These are phyloP conservation scores for Nitzschia putrida DNA, from an alignment of 108 stramenopile species.

Conservation along the genomic window DNA sequence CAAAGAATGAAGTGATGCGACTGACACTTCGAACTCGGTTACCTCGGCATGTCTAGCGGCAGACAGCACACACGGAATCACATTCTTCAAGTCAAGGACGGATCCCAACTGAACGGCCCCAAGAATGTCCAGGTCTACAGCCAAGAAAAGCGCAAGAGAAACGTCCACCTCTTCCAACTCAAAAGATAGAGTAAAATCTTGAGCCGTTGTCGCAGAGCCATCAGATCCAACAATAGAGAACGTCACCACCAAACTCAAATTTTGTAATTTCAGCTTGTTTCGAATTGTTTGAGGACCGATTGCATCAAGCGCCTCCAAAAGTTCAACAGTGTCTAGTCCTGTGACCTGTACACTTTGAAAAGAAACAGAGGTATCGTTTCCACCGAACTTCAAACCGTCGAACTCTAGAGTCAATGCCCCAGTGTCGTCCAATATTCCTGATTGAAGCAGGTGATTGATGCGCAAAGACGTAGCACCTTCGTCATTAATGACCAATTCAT, in stretches of 20 bases:
- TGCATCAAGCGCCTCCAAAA: conserved; percentile 44
- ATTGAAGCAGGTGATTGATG: conserved; percentile 44
- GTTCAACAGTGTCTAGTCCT: conserved; percentile 59
- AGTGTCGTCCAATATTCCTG: conserved; percentile 45
- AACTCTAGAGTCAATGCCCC: conserved; percentile 47
- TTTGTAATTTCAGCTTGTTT: conserved; percentile 47
- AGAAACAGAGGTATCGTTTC: conserved; percentile 39
- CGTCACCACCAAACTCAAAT: conserved; percentile 45
- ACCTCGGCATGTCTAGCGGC: conserved; percentile 44
- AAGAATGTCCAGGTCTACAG: conserved; percentile 47
- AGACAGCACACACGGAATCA: conserved; percentile 60
- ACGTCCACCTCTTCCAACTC: conserved; percentile 48
- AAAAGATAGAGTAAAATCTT: conserved; percentile 48
- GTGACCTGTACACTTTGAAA: conserved; percentile 45
- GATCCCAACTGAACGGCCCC: conserved; percentile 42
- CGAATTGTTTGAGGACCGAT: conserved; percentile 49
- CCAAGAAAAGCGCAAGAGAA: conserved; percentile 51
- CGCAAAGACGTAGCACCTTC: conserved; percentile 37
- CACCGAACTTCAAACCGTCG: conserved; percentile 42
- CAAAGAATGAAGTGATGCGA: conserved; percentile 15
- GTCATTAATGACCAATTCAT: not conserved
- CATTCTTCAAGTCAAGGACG: conserved; percentile 45
- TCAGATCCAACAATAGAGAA: conserved; percentile 36
- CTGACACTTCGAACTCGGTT: conserved; percentile 42
- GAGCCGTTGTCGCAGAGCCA: conserved; percentile 1